Percentiles rank a stretch among this genome's conserved stretches.
Conservation (phyloP, 192 early-diverging fungal genomes). For the Coemansia javaensis region DNA sequence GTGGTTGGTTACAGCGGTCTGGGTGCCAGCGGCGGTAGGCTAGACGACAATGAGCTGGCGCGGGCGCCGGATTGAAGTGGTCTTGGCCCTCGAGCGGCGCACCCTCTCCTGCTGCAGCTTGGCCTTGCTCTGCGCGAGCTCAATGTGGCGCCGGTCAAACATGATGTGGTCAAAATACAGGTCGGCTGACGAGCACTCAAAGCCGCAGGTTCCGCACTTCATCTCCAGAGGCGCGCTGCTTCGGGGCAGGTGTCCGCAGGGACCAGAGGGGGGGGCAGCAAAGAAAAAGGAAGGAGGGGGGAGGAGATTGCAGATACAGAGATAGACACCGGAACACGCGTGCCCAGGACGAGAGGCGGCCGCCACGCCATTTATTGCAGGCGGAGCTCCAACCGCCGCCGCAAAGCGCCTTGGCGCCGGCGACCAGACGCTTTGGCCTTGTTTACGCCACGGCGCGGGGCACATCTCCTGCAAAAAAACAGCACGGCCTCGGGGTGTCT, state of each 20-base stretch:
- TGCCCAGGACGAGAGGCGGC: too few species aligned
- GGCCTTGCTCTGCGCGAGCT: slow-evolving; percentile 28
- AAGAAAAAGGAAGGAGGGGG: not conserved
- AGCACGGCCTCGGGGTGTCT: too few species aligned
- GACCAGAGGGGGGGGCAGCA: not conserved
- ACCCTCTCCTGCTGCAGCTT: slow-evolving; percentile 11
- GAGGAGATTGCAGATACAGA: too few species aligned
- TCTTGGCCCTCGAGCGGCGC: slow-evolving; percentile 11
- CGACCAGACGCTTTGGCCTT: too few species aligned
- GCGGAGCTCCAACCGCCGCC: too few species aligned
- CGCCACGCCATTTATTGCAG: too few species aligned
- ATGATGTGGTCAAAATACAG: slow-evolving; percentile 48
- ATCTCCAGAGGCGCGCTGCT: slow-evolving; percentile 2
- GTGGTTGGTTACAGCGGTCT: too few species aligned
- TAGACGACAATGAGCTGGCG: slow-evolving; percentile 17
- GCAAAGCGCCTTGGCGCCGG: too few species aligned
- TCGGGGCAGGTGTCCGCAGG: not conserved
- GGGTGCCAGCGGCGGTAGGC: too few species aligned
- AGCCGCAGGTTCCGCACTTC: slow-evolving; percentile 50
- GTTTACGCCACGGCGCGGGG: too few species aligned
- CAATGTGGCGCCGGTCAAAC: slow-evolving; percentile 42
- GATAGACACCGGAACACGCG: too few species aligned
- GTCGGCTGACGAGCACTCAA: slow-evolving; percentile 46
- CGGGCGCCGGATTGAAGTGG: slow-evolving; percentile 28
- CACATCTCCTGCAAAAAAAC: too few species aligned